phyloP scores from a whole-genome alignment of 1,284 basidiomycete genomes.

The Filobasidium uniguttulatum region DNA sequence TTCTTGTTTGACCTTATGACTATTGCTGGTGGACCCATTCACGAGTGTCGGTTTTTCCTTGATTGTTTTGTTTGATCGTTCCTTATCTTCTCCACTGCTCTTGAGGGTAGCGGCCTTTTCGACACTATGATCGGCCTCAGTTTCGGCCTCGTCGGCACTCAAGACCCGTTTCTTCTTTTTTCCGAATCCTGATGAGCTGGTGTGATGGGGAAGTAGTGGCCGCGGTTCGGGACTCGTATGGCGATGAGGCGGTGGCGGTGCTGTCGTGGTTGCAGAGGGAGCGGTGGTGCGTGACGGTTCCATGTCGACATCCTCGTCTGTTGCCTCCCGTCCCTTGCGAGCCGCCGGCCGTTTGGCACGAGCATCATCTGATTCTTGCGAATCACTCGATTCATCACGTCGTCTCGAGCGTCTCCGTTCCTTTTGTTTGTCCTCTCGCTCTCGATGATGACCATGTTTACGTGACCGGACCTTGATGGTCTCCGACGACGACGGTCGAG shows the following conservation, averaged over 20 bases:
- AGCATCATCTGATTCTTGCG: background rate
- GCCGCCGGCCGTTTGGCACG: background rate
- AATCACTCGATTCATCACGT: too few species aligned
- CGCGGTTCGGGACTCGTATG: background rate
- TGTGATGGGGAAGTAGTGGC: background rate
- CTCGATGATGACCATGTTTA: background rate
- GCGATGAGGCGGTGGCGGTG: background rate
- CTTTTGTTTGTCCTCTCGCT: background rate
- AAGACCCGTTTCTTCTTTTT: conserved; percentile 3
- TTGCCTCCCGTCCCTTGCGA: background rate
- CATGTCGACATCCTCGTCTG: background rate
- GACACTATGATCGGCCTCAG: too few species aligned
- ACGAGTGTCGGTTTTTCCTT: too few species aligned
- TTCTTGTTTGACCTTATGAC: too few species aligned
- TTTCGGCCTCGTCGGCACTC: background rate
- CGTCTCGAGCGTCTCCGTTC: background rate
- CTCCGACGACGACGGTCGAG: too few species aligned
- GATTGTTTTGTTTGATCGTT: too few species aligned
- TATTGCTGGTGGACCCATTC: too few species aligned
- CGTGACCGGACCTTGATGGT: background rate
- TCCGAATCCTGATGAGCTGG: background rate
- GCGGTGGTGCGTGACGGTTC: background rate
- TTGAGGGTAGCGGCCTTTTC: too few species aligned
- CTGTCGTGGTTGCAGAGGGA: background rate
- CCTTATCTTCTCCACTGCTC: too few species aligned